Conservation (phyloP, 495 filamentous ascomycete genomes). For the Penicillium psychrofluorescens region DNA sequence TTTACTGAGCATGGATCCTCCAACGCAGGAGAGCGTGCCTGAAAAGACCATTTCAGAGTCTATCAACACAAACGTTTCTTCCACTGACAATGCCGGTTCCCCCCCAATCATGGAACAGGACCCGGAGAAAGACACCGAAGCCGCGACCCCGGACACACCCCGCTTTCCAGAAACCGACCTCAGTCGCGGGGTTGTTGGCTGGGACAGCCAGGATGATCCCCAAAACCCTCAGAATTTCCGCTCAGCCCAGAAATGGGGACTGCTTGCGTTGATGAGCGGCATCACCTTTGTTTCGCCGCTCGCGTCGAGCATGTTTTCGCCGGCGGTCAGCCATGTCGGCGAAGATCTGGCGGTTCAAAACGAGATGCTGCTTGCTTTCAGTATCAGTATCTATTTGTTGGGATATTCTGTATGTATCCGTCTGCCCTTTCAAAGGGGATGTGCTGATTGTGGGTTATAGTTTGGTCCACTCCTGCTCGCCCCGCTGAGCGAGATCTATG, state of each 20-base stretch:
- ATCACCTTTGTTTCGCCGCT: slow-evolving; percentile 44
- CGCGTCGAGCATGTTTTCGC: slow-evolving; percentile 67
- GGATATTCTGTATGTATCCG: slow-evolving; percentile 45
- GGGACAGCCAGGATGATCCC: slow-evolving; percentile 57
- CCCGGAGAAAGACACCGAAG: not conserved
- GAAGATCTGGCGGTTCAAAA: slow-evolving; percentile 54
- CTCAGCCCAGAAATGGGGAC: slow-evolving; percentile 28
- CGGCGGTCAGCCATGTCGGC: slow-evolving; percentile 47
- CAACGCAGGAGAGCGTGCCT: too few species aligned
- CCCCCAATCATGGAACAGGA: not conserved
- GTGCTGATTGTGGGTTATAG: slow-evolving; percentile 2
- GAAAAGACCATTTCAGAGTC: too few species aligned
- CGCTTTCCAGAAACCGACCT: slow-evolving; percentile 21
- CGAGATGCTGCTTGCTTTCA: slow-evolving; percentile 40
- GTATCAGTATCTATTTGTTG: slow-evolving; percentile 50
- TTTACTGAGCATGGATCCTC: too few species aligned
- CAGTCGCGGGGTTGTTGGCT: slow-evolving; percentile 21
- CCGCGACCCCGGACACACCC: not conserved
- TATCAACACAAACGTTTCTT: too few species aligned
- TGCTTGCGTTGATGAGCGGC: slow-evolving; percentile 26
- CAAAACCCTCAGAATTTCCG: slow-evolving; percentile 64
- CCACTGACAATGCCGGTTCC: too few species aligned
- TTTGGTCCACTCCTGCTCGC: slow-evolving; percentile 37
- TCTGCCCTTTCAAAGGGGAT: not conserved
- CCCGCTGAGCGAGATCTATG: slow-evolving; percentile 49